Conservation (phyloP, 1,139 yeast species). For the Yamadazyma triangularis region DNA sequence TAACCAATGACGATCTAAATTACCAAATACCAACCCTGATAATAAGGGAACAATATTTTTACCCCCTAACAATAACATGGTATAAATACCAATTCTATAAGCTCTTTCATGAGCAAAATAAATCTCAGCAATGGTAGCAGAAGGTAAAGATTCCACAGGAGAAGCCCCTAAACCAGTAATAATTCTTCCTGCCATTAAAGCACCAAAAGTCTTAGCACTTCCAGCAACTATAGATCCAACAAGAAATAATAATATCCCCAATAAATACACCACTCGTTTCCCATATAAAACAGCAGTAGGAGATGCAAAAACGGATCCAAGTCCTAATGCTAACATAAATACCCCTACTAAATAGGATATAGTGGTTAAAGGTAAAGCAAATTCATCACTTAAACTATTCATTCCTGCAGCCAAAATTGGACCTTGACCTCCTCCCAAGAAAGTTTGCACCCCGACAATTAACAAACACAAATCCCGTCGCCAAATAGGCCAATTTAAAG, state of each 20-base stretch:
- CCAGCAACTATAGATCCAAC: slow-evolving; percentile 57
- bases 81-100: slow-evolving; percentile 57
- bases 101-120: slow-evolving; percentile 66
- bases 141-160: slow-evolving; percentile 59
- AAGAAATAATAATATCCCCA: slow-evolving; percentile 46
- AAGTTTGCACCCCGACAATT: slow-evolving; percentile 54
- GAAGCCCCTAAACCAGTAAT: slow-evolving; percentile 57
- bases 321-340: slow-evolving; percentile 55
- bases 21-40: slow-evolving; percentile 49
- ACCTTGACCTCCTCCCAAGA: slow-evolving; percentile 61
- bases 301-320: slow-evolving; percentile 55
- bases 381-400: slow-evolving; percentile 36
- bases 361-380: slow-evolving; percentile 36
- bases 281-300: slow-evolving; percentile 60
- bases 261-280: slow-evolving; percentile 51
- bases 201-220: slow-evolving; percentile 42
- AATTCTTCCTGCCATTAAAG: slow-evolving; percentile 54
- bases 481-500: slow-evolving; percentile 69
- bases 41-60: slow-evolving; percentile 57
- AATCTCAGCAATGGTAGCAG: slow-evolving; percentile 60
- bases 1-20: slow-evolving; percentile 55
- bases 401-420: slow-evolving; percentile 60
- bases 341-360: slow-evolving; percentile 57
- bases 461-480: slow-evolving; percentile 50
- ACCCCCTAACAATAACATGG: slow-evolving; percentile 58